phyloP scores from a whole-genome alignment of 352 stramenopile species.

The Phytophthora palmivora region DNA sequence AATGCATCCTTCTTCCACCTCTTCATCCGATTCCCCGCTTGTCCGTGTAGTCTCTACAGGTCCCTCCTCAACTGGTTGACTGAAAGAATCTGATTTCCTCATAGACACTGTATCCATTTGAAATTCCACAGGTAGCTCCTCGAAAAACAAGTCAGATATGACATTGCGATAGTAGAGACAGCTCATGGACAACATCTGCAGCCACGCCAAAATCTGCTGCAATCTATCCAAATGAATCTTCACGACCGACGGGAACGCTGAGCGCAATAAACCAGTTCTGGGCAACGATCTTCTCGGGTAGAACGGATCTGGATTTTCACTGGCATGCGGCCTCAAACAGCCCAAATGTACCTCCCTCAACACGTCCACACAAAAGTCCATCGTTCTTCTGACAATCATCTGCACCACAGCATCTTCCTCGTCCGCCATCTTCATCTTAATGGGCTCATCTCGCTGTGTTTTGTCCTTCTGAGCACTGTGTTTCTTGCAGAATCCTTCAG shows the following conservation, averaged over 20 bases:
- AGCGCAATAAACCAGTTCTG: slow-evolving; percentile 49
- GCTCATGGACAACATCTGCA: slow-evolving; percentile 78
- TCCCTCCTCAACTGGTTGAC: slow-evolving; percentile 23
- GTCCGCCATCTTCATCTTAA: slow-evolving; percentile 39
- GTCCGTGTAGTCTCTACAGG: slow-evolving; percentile 10
- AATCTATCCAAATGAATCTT: slow-evolving; percentile 67
- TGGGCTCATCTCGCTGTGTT: slow-evolving; percentile 1
- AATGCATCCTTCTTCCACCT: slow-evolving; percentile 10
- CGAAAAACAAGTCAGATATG: slow-evolving; percentile 64
- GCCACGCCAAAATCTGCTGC: slow-evolving; percentile 65
- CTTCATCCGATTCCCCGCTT: slow-evolving; percentile 19
- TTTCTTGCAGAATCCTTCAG: slow-evolving; percentile 81
- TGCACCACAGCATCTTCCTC: slow-evolving; percentile 54
- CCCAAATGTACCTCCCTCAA: slow-evolving; percentile 62
- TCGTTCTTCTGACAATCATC: slow-evolving; percentile 46
- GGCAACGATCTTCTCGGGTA: slow-evolving; percentile 44
- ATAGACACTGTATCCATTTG: slow-evolving; percentile 35
- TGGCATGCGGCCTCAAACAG: slow-evolving; percentile 46
- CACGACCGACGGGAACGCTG: slow-evolving; percentile 49
- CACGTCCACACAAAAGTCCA: slow-evolving; percentile 69
- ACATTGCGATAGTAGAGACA: slow-evolving; percentile 73
- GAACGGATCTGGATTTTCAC: slow-evolving; percentile 43
- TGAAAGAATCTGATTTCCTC: slow-evolving; percentile 5
- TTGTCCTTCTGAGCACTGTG: slow-evolving; percentile 36
- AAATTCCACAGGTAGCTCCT: slow-evolving; percentile 61